phyloP scores from a whole-genome alignment of 169 alveolate species.

The Cryptosporidium baileyi region DNA sequence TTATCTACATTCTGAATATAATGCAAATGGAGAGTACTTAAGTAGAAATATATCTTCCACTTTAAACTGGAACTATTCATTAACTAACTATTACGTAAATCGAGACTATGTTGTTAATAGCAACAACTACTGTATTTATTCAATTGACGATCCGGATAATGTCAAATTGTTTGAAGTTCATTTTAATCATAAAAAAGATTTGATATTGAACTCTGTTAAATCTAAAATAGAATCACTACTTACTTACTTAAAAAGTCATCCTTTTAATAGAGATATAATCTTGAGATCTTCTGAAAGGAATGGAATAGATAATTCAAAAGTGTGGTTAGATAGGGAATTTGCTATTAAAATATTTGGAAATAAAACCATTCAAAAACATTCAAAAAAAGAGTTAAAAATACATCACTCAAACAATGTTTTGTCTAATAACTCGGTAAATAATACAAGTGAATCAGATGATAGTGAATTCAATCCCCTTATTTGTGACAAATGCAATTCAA shows the following conservation, averaged over 20 bases:
- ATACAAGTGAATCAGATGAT: not conserved
- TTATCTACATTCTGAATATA: slow-evolving; percentile 51
- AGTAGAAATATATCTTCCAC: not conserved
- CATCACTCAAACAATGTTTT: not conserved
- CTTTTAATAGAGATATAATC: slow-evolving; percentile 13
- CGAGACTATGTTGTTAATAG: not conserved
- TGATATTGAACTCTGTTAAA: not conserved
- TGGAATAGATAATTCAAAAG: not conserved
- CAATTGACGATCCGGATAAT: not conserved
- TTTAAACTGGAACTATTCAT: not conserved
- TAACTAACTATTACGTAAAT: not conserved
- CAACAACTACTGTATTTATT: not conserved
- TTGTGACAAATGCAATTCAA: not conserved
- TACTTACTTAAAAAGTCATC: not conserved
- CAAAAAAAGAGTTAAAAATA: too few relatives aligned
- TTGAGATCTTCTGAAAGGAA: not conserved
- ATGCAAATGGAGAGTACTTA: slow-evolving; percentile 31
- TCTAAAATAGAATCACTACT: not conserved
- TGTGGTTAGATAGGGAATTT: slow-evolving; percentile 47
- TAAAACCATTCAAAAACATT: not conserved
- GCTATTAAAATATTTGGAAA: slow-evolving; percentile 25
- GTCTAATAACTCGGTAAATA: not conserved
- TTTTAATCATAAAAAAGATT: not conserved
- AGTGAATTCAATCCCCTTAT: not conserved
- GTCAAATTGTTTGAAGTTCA: not conserved